These are phyloP conservation scores for Agaricus bisporus DNA, from an alignment of 768 basidiomycete species.

Conservation along the genomic window DNA sequence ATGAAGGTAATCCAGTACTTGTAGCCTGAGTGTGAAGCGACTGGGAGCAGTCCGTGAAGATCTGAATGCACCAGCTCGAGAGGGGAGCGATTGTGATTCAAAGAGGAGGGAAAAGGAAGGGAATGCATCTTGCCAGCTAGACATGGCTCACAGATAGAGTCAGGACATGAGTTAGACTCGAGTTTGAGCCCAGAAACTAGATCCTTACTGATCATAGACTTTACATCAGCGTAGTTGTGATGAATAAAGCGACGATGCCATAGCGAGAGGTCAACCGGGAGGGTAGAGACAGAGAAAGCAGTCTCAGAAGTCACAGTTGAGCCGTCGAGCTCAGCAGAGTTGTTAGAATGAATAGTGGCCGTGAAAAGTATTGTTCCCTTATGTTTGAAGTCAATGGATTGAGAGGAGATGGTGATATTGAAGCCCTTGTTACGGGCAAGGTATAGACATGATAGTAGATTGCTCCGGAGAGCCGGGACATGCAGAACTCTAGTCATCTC, in stretches of 20 bases:
- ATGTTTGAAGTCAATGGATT: background rate
- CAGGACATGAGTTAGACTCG: background rate
- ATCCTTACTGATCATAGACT: background rate
- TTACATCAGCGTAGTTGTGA: slow-evolving; percentile 3
- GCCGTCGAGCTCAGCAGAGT: background rate
- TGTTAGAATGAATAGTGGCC: background rate
- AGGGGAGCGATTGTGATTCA: background rate
- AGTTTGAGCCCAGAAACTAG: background rate
- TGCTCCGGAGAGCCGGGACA: slow-evolving; percentile 13
- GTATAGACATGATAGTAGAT: slow-evolving; percentile 12
- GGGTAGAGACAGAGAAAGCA: background rate
- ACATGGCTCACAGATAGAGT: slow-evolving; percentile 18
- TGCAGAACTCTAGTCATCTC: slow-evolving; percentile 12
- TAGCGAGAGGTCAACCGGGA: background rate
- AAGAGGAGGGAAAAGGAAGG: slow-evolving; percentile 9
- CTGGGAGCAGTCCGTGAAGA: slow-evolving; percentile 22
- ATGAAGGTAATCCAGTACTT: slow-evolving; percentile 26
- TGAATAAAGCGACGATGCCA: slow-evolving; percentile 2
- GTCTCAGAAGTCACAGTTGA: background rate
- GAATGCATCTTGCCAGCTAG: slow-evolving; percentile 16
- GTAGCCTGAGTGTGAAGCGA: slow-evolving; percentile 13
- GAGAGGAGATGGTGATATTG: slow-evolving; percentile 1
- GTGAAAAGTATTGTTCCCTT: background rate
- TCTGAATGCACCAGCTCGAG: slow-evolving; percentile 24
- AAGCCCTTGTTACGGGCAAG: background rate